Percentiles rank a stretch among this genome's conserved stretches.
Evolutionary conservation across 2,329 filamentous ascomycete species (phyloP).

Genomic region (Colletotrichum noveboracense): DNA sequence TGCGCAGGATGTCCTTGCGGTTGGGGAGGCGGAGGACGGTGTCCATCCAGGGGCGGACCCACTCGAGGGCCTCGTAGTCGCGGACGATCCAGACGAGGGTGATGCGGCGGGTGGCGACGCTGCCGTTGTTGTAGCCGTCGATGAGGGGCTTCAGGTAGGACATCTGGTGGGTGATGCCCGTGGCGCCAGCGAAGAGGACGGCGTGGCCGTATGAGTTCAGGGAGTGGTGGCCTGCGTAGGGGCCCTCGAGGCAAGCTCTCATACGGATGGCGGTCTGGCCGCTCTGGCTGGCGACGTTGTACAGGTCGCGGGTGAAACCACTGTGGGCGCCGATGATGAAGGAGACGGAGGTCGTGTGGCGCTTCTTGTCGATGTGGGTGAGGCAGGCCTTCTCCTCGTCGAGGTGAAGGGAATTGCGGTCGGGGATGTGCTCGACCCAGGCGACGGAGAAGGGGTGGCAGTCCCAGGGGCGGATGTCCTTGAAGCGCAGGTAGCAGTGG

Average conservation of each 20-base stretch:
- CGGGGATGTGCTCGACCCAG: constrained; percentile 67
- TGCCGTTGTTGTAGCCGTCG: constrained; percentile 70
- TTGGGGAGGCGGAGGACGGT: constrained; percentile 77
- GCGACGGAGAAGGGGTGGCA: constrained; percentile 81
- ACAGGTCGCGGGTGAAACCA: constrained; percentile 86
- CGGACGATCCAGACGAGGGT: constrained; percentile 94
- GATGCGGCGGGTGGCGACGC: constrained; percentile 79
- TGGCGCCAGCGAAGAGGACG: constrained; percentile 89
- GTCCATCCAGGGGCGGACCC: constrained; percentile 88
- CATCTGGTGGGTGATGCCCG: constrained; percentile 94
- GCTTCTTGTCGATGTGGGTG: constrained; percentile 42
- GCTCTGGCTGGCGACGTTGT: constrained; percentile 65
- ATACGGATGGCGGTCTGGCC: constrained; percentile 63
- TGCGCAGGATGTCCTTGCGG: constrained; percentile 81
- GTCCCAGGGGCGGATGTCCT: constrained; percentile 70
- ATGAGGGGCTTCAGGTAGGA: constrained; percentile 84
- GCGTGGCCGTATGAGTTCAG: constrained; percentile 92
- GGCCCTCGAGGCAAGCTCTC: constrained; percentile 83
- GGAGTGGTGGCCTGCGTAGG: constrained; percentile 83
- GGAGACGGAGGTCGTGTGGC: constrained; percentile 65
- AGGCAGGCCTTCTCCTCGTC: constrained; percentile 42
- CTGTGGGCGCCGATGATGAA: constrained; percentile 88
- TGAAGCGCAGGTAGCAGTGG: constrained; percentile 77
- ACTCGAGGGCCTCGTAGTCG: constrained; percentile 86
- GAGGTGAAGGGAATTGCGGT: constrained; percentile 36